Conservation (phyloP, 306 rosid genomes). For the Corylus heterophylla region DNA sequence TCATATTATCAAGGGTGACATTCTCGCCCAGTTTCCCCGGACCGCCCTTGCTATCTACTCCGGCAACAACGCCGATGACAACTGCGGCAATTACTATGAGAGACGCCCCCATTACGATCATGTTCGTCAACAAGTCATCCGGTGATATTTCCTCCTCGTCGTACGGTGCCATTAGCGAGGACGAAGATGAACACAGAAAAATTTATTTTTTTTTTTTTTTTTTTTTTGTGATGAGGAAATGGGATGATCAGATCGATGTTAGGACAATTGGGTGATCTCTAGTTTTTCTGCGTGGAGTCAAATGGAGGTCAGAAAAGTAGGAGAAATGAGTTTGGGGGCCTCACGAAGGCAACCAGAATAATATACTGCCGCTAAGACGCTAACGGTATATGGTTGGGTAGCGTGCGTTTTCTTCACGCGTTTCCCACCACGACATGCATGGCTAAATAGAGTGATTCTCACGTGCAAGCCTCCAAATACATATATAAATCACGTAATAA, state of each 20-base stretch:
- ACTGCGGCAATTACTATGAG: constrained; percentile 20
- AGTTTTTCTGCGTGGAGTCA: too few species aligned
- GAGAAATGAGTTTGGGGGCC: background rate
- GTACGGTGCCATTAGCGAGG: background rate
- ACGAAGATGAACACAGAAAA: background rate
- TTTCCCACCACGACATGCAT: too few species aligned
- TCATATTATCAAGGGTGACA: background rate
- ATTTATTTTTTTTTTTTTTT: too few species aligned
- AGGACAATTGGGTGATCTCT: background rate
- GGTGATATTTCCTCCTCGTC: background rate
- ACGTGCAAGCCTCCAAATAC: too few species aligned
- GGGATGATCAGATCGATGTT: background rate
- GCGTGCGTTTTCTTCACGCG: too few species aligned
- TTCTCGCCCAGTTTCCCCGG: background rate
- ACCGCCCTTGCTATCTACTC: background rate
- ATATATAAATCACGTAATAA: too few species aligned
- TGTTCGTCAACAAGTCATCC: constrained; percentile 11
- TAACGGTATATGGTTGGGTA: background rate
- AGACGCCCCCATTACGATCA: constrained; percentile 26
- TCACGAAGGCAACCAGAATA: background rate
- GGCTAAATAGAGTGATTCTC: too few species aligned
- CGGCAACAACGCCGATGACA: background rate
- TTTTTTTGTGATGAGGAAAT: too few species aligned
- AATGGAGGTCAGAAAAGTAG: background rate
- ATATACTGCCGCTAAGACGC: background rate